Evolutionary conservation across 2,329 filamentous ascomycete genomes (phyloP).

Genomic region (Alternaria sp.): DNA sequence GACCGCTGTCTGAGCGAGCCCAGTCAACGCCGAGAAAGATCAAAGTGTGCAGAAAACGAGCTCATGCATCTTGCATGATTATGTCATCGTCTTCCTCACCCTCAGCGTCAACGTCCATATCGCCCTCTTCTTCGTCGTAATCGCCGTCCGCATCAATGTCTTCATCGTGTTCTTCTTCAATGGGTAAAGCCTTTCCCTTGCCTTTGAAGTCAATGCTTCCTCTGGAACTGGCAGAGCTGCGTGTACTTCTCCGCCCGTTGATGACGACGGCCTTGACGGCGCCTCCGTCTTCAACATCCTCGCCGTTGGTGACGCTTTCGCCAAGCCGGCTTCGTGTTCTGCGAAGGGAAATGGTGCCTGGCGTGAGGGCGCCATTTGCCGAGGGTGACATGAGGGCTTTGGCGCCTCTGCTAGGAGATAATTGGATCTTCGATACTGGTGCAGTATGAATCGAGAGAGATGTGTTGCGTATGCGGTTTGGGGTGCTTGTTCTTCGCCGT

Average conservation of each 20-base stretch:
- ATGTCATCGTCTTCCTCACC: conserved; percentile 44
- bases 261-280: conserved; percentile 38
- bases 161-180: conserved; percentile 44
- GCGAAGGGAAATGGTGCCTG: conserved; percentile 40
- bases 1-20: background rate
- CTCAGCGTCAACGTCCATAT: conserved; percentile 26
- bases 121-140: conserved; percentile 20
- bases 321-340: conserved; percentile 57
- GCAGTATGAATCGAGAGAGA: conserved; percentile 43
- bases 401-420: conserved; percentile 41
- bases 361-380: conserved; percentile 45
- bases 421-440: conserved; percentile 43
- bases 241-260: conserved; percentile 41
- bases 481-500: conserved; percentile 49
- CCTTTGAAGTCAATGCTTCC: conserved; percentile 39
- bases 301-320: conserved; percentile 51
- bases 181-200: conserved; percentile 37
- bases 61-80: conserved; percentile 20
- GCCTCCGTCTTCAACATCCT: conserved; percentile 43
- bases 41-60: background rate
- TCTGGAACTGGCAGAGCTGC: conserved; percentile 43
- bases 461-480: conserved; percentile 39
- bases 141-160: conserved; percentile 35
- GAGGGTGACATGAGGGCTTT: conserved; percentile 40
- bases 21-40: background rate